These are phyloP conservation scores for Cystobasidium sp. DNA, from an alignment of 1,284 basidiomycete species.

Conservation along the genomic window DNA sequence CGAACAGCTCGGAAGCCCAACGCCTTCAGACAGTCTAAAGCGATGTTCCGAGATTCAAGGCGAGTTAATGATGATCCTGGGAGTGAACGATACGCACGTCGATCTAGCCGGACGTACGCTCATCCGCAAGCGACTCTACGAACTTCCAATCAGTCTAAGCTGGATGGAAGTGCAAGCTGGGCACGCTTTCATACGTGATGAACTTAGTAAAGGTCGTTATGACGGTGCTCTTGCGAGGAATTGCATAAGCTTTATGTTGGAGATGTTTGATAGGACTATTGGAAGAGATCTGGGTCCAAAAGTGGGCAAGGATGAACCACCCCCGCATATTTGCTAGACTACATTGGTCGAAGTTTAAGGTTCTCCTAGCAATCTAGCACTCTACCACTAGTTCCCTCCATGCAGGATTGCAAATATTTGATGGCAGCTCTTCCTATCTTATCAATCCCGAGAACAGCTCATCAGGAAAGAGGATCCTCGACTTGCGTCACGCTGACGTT, in stretches of 20 bases:
- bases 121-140: constrained; percentile 30
- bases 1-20: constrained; percentile 59
- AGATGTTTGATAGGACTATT: constrained; percentile 85
- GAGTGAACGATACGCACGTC: constrained; percentile 72
- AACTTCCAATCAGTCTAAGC: constrained; percentile 25
- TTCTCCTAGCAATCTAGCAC: constrained; percentile 11
- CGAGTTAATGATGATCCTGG: constrained; percentile 90
- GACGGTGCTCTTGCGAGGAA: constrained; percentile 83
- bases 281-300: constrained; percentile 73
- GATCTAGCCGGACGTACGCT: constrained; percentile 27
- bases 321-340: constrained; percentile 33
- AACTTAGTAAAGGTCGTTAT: constrained; percentile 86
- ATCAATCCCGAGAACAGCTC: not conserved
- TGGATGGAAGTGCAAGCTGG: constrained; percentile 78
- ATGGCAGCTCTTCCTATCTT: not conserved
- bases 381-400: no score
- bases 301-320: constrained; percentile 18
- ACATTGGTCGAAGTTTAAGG: not conserved
- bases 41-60: constrained; percentile 75
- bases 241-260: constrained; percentile 80
- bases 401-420: no score
- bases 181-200: constrained; percentile 91
- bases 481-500: not conserved
- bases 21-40: constrained; percentile 79
- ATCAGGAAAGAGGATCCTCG: not conserved